A percentile compares a stretch with the other conserved stretches of the same genome.
Conservation (phyloP, 2,329 filamentous ascomycete genomes). For the Daldinia sp. region DNA sequence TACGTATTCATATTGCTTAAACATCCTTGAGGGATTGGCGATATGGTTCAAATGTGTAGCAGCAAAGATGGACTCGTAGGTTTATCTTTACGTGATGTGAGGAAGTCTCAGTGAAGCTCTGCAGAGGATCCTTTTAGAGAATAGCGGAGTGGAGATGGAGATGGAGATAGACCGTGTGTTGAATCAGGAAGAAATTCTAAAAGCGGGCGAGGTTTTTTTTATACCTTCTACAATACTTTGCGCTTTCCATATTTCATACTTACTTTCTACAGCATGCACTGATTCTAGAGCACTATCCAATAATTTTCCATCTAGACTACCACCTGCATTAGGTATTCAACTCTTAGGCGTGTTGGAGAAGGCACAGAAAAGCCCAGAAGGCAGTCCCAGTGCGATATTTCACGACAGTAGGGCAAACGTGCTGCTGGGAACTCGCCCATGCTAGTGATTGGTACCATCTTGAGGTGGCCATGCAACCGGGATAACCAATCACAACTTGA, state of each 20-base stretch:
- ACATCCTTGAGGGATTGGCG: conserved; percentile 32
- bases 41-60: no score
- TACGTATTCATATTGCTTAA: conserved; percentile 34
- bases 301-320: neutral
- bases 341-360: no score
- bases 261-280: neutral
- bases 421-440: neutral
- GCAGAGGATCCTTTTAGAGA: neutral
- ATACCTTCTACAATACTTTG: no score
- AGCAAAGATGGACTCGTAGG: no score
- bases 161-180: no score
- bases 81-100: no score
- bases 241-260: no score
- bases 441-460: neutral
- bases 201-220: no score
- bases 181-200: no score
- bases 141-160: neutral
- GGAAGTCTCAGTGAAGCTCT: neutral
- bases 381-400: neutral
- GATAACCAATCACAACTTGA: neutral
- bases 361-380: neutral
- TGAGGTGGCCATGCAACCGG: neutral
- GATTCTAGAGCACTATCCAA: neutral
- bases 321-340: no score
- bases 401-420: neutral